These are phyloP conservation scores for Aspergillus sojae DNA, from an alignment of 2,329 filamentous ascomycete species.

Conservation along the genomic window DNA sequence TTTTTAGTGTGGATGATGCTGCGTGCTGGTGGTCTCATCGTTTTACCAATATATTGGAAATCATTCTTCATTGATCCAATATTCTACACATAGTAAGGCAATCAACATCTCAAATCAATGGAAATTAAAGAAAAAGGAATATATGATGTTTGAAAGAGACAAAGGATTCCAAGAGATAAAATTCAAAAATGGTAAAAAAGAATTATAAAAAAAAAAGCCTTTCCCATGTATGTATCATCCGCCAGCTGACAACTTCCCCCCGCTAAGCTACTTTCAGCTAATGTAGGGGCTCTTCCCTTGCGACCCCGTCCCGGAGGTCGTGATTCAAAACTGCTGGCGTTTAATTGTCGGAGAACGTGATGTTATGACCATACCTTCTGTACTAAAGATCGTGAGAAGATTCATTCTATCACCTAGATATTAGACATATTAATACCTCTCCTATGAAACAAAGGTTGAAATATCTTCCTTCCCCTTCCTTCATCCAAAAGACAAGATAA, in stretches of 20 bases:
- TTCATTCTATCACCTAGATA: background rate
- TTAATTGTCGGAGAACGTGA: background rate
- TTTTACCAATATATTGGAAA: background rate
- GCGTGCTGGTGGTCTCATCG: background rate
- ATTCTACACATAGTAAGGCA: background rate
- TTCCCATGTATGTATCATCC: background rate
- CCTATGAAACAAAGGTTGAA: background rate
- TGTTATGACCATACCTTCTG: background rate
- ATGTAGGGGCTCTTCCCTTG: conserved; percentile 2
- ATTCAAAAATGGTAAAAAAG: no score
- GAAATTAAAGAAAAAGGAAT: background rate
- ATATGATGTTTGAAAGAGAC: background rate
- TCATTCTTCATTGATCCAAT: background rate
- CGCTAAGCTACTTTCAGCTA: conserved; percentile 3
- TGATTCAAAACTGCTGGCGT: background rate
- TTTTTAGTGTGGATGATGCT: conserved; percentile 8
- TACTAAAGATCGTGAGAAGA: background rate
- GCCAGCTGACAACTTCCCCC: conserved; percentile 2
- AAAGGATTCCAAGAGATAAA: background rate
- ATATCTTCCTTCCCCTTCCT: background rate
- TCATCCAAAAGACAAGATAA: background rate
- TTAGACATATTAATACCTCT: background rate
- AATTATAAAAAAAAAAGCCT: background rate
- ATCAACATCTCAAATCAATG: background rate
- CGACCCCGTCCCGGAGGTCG: background rate